These are phyloP conservation scores for Fremontodendron californicum DNA, from an alignment of 345 rosid species.

Conservation along the genomic window DNA sequence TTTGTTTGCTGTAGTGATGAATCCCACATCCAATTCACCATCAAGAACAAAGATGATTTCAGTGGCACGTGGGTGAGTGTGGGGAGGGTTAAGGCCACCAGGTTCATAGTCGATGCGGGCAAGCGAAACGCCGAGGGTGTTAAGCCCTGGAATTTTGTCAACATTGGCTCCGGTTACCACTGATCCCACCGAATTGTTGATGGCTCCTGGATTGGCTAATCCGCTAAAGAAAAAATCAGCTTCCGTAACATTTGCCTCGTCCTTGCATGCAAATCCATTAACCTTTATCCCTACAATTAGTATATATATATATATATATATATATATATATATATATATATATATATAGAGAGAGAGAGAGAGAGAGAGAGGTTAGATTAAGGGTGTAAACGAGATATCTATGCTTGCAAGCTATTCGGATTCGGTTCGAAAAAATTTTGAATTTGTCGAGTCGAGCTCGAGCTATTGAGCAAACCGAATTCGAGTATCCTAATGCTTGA, in stretches of 20 bases:
- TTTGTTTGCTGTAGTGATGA: constrained; percentile 58
- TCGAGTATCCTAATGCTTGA: too few relatives aligned
- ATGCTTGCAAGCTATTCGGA: too few relatives aligned
- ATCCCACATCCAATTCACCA: constrained; percentile 58
- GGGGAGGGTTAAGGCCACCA: constrained; percentile 59
- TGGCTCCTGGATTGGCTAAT: constrained; percentile 39
- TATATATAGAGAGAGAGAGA: too few relatives aligned
- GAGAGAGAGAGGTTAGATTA: too few relatives aligned
- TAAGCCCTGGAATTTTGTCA: constrained; percentile 26
- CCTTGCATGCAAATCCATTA: constrained; percentile 68
- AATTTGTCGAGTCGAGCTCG: too few relatives aligned
- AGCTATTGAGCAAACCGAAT: too few relatives aligned
- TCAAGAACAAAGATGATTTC: constrained; percentile 53
- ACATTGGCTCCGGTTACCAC: constrained; percentile 40
- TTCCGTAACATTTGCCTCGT: constrained; percentile 39
- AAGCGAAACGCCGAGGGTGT: constrained; percentile 57
- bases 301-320: too few relatives aligned
- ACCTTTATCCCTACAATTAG: constrained; percentile 38
- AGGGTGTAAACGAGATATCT: too few relatives aligned
- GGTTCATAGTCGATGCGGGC: constrained; percentile 50
- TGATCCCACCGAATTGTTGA: constrained; percentile 46
- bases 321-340: too few relatives aligned
- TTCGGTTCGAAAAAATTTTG: too few relatives aligned
- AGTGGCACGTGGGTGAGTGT: constrained; percentile 67
- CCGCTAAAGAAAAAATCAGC: constrained; percentile 56